These are phyloP conservation scores for Cenchrus purpureus DNA, from an alignment of 176 grass and related monocot genomes.

Conservation along the genomic window DNA sequence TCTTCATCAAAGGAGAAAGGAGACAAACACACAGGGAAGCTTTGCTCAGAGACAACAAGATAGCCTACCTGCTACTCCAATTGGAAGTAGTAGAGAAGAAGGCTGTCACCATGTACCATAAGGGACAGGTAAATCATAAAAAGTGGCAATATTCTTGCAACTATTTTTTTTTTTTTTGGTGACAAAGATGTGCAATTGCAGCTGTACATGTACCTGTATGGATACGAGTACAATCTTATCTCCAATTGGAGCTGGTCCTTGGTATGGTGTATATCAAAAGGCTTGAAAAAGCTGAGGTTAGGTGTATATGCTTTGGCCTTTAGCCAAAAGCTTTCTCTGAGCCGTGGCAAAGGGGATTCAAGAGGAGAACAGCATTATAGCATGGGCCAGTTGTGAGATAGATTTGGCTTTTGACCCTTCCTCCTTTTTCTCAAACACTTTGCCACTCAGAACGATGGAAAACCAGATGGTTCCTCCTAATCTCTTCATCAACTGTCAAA, in stretches of 20 bases:
- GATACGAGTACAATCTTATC: conserved; percentile 20
- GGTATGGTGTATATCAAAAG: not conserved
- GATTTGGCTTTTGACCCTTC: conserved; percentile 42
- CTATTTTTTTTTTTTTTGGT: not conserved
- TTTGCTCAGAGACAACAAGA: conserved; percentile 31
- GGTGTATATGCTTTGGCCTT: conserved; percentile 48
- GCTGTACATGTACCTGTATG: conserved; percentile 26
- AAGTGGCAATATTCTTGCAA: not conserved
- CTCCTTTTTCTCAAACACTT: not conserved
- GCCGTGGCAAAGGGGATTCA: conserved; percentile 24
- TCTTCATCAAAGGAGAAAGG: conserved; percentile 3
- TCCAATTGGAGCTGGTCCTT: conserved; percentile 37
- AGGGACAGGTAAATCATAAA: not conserved
- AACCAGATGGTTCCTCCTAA: not conserved
- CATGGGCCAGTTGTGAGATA: conserved; percentile 24
- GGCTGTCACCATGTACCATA: not conserved
- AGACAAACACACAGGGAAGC: conserved; percentile 20
- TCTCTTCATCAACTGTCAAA: not conserved
- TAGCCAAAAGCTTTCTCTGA: conserved; percentile 35
- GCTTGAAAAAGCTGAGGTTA: conserved; percentile 38
- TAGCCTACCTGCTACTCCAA: conserved; percentile 3
- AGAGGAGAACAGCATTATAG: conserved; percentile 32
- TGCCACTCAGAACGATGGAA: not conserved
- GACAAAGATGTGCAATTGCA: not conserved
- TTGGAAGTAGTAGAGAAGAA: not conserved